Evolutionary conservation across 192 early-diverging fungal genomes (phyloP), one percentile per base, ranked within the genome.

Genomic region (Phlyctochytrium planicorne): DNA sequence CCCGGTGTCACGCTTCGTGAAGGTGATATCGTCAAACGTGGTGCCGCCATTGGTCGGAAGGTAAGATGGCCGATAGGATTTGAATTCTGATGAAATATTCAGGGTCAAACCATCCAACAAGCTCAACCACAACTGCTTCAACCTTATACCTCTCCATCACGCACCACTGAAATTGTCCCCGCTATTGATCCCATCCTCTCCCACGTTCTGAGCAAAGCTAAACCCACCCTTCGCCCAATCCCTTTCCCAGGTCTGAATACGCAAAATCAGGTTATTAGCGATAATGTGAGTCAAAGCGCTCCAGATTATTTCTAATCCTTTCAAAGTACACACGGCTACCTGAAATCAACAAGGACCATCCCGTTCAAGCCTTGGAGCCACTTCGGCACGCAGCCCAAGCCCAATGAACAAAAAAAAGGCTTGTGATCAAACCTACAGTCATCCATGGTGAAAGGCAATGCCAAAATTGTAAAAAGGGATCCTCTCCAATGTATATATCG

Each of bases 11-110:
- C 70, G 29, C 52, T 83, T 3, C 35, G 59, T 34, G 78, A 83
- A 69, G 77, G 78, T 17, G 82, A 80, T n/a, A 63, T 62, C n/a
- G 67, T 80, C 10, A 82, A 78, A 63, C 69, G 74, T 30, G 71
- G 81, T 25, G 36, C 75, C 2, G 29, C 17, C 35, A 14, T 52
- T 2, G n/a, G 52, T 0, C 66, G 52, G 10, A 69, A 56, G 63
- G 67, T 60, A 25, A 63, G 14, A n/a, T n/a, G n/a, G n/a, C n/a
- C n/a, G n/a, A n/a, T n/a, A n/a, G n/a, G n/a, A n/a, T n/a, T n/a
- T n/a, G n/a, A n/a, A n/a, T n/a, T n/a, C n/a, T n/a, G n/a, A 47
- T 47, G 40, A 14, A 20, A 47, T 14, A 47, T 14, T 14, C 40
- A 47, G 40, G 40, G 20, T 47, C 40, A 20, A 14, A 47, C 40